Base-by-base conservation (phyloP, 306 rosid species). In the Cucurbita pepo region DNA sequence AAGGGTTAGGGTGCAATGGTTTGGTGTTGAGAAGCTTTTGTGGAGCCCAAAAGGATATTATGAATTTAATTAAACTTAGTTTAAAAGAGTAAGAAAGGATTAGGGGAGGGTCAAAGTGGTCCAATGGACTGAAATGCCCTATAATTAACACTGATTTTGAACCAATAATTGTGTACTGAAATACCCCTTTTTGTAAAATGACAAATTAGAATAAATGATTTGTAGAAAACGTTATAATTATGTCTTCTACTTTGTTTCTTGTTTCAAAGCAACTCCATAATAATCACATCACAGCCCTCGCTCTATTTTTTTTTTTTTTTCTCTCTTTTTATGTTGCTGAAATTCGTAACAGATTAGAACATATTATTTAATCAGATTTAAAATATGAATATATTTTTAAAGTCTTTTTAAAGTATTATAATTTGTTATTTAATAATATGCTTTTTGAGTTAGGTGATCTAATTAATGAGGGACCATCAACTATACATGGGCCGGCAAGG, bases 221-320 rank as follows among this genome's bases (percentile, higher is more conserved):
- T 79, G 34, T 62, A 76, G 13, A 72, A 72, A 47, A 81, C 79
- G 59, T 10, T 71, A 84, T 84, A 55, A 84, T 81, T 75, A 77
- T 79, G 88, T 77, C 78, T 52, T 57, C 75, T 58, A 79, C 72
- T 69, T 67, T 25, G 8, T 47, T 82, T 60, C 79, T 77, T 81
- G 74, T 75, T 62, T 75, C 71, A 67, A 69, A 77, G 56, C 41
- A 56, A 38, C 54, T 77, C 36, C 44, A 44, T 63, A 55, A 81
- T 84, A 59, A 79, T 84, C 75, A 79, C 52, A 18, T 44, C 83
- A 83, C 81, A 75, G 60, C 75, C 71, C 59, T 60, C 74, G 19
- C 80, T 75, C 18, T 54, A 16, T 4, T 71, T 38, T 71, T 52
- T 5, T 71, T 22, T 21, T 21, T 21, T 21, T 21, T 21, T 21